Evolutionary conservation across 805 yeast genomes (phyloP).

Genomic region (Tetrapisispora fleetii): DNA sequence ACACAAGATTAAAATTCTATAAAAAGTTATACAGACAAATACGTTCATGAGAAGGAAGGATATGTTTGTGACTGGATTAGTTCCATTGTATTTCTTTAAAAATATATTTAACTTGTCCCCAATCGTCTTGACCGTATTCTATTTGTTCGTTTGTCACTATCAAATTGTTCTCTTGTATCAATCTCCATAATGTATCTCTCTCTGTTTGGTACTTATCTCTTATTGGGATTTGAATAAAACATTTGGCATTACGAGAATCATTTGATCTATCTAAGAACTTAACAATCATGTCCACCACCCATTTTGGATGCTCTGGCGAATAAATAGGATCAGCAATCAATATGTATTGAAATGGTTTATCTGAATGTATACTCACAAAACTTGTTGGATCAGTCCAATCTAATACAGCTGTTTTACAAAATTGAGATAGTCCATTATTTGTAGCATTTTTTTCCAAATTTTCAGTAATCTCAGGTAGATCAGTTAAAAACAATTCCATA

Average conservation of each 20-base stretch:
- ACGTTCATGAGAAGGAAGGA: background rate
- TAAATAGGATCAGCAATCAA: slow-evolving; percentile 85
- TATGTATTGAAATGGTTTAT: slow-evolving; percentile 42
- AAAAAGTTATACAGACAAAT: too few species aligned
- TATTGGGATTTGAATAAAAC: slow-evolving; percentile 68
- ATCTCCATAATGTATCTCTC: slow-evolving; percentile 48
- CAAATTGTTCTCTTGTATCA: slow-evolving; percentile 32
- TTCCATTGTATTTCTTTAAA: slow-evolving; percentile 25
- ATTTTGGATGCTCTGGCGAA: slow-evolving; percentile 67
- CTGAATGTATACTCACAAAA: slow-evolving; percentile 27
- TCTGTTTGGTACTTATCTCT: slow-evolving; percentile 58
- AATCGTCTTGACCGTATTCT: slow-evolving; percentile 75
- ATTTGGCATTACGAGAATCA: slow-evolving; percentile 9
- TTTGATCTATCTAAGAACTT: slow-evolving; percentile 37
- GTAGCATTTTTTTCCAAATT: slow-evolving; percentile 53
- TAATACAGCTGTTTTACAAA: slow-evolving; percentile 38
- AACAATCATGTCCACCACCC: slow-evolving; percentile 54
- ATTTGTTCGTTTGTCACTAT: slow-evolving; percentile 29
- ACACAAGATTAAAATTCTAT: too few species aligned
- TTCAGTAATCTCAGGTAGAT: slow-evolving; percentile 64
- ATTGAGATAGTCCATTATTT: slow-evolving; percentile 33
- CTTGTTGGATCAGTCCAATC: slow-evolving; percentile 69
- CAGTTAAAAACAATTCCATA: slow-evolving; percentile 52
- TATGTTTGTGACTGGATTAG: background rate
- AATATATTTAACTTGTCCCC: slow-evolving; percentile 59